Evolutionary conservation across 148 eudicot species (phyloP).

Genomic region (Amaranthus palmeri): DNA sequence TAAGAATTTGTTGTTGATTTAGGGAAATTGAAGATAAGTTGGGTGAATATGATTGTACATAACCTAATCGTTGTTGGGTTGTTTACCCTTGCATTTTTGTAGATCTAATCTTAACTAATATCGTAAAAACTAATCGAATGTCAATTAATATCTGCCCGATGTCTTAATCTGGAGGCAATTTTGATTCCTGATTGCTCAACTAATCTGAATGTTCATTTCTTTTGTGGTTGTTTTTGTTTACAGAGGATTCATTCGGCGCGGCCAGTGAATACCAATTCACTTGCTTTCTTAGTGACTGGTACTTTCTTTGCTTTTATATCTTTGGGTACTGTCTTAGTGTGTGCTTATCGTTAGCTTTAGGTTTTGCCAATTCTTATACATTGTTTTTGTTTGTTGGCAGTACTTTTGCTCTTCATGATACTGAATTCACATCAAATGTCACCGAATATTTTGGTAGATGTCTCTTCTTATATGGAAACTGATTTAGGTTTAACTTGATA

Average conservation of each 20-base stretch:
- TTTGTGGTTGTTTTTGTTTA: conserved; percentile 15
- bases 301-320: conserved; percentile 4
- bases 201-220: neutral
- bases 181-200: too few species aligned
- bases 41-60: too few species aligned
- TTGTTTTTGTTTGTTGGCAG: conserved; percentile 33
- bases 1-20: too few species aligned
- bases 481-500: conserved; percentile 7
- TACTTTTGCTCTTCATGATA: conserved; percentile 84
- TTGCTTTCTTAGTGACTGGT: conserved; percentile 95
- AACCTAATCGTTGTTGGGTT: too few species aligned
- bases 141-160: too few species aligned
- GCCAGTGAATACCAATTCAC: conserved; percentile 79
- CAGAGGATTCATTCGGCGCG: conserved; percentile 86
- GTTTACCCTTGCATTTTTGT: neutral
- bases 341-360: neutral
- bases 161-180: too few species aligned
- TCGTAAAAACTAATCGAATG: too few species aligned
- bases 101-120: conserved; percentile 8
- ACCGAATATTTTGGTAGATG: conserved; percentile 79
- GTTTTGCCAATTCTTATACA: neutral
- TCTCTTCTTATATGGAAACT: neutral
- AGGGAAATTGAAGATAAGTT: too few species aligned
- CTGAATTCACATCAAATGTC: conserved; percentile 93
- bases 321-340: neutral